Evolutionary conservation across 2,329 filamentous ascomycete genomes (phyloP), one percentile per base, ranked within the genome.

Genomic region (Penicillium sumatraense): DNA sequence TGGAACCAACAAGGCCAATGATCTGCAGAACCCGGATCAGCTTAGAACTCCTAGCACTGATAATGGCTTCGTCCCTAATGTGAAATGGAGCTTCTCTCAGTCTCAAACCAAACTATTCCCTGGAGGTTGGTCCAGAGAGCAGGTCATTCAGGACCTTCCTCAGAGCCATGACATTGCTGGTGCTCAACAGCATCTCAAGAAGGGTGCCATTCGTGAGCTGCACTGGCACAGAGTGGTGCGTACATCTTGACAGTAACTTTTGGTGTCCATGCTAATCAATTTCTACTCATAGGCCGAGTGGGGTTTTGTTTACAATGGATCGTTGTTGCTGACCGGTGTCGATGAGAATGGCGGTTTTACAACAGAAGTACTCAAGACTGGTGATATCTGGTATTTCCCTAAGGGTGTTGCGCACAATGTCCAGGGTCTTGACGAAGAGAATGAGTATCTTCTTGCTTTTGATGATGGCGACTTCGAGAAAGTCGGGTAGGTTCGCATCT

Each of bases 1-100:
- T 14, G 87, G 85, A 24, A 89, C 86, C 20, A 86, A 89, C 66
- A 75, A 80, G 46, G 73, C 79, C 48, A 71, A 88, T 21, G 87
- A 89, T 62, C 70, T 84, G 2, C 79, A 85, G 58, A 88, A 89
- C 62, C 86, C 86, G 0, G 82, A 85, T 58, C 86, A 86, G 63
- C 79, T 89, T 1, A 85, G 84, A 13, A 78, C 78, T 44, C 82
- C 88, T 62, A 75, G 78, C 14, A 89, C 86, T 1, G 87, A 89
- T 66, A 80, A 78, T 45, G 87, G 87, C 14, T 74, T 81, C 10
- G 86, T 89, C 0, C 83, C 84, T 0, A 89, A 89, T 65, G 75
- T 89, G 61, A 89, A 89, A 68, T 84, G 86, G 87, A 83, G 84
- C 50, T 89, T 89, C 72, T 88, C 85, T 0, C 83, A 88, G 68